Evolutionary conservation across 371 early-diverging fungal genomes (phyloP).

Genomic region (Capillidium heterosporum): DNA sequence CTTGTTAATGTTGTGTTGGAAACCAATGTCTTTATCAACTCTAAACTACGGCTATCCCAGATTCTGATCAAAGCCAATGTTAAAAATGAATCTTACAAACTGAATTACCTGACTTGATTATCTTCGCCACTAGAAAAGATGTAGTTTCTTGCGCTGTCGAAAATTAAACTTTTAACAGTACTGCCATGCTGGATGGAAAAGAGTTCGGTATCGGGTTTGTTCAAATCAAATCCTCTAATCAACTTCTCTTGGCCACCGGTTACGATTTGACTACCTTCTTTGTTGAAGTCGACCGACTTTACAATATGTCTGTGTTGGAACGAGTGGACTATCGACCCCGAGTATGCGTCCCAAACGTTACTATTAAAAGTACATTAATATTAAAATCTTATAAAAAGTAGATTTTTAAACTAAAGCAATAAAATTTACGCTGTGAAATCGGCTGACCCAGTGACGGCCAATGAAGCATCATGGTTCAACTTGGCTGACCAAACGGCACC

Average conservation of each 20-base stretch:
- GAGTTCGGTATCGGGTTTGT: slow-evolving; percentile 33
- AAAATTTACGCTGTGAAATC: slow-evolving; percentile 68
- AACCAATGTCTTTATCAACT: slow-evolving; percentile 32
- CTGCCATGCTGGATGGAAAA: slow-evolving; percentile 33
- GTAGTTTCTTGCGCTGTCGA: slow-evolving; percentile 38
- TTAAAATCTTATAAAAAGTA: not conserved
- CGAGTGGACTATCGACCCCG: slow-evolving; percentile 44
- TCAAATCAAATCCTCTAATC: slow-evolving; percentile 59
- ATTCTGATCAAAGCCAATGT: slow-evolving; percentile 16
- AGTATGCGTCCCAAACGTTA: slow-evolving; percentile 68
- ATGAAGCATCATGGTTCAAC: slow-evolving; percentile 43
- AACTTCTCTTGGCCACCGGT: slow-evolving; percentile 68
- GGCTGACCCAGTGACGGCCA: slow-evolving; percentile 75
- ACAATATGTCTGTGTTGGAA: slow-evolving; percentile 63
- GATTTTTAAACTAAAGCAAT: too few species aligned
- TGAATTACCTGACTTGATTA: slow-evolving; percentile 21
- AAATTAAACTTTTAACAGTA: slow-evolving; percentile 46
- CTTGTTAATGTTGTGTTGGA: slow-evolving; percentile 38
- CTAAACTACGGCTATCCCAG: slow-evolving; percentile 51
- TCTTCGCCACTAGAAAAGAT: slow-evolving; percentile 44
- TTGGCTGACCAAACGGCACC: slow-evolving; percentile 83
- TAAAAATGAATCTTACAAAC: slow-evolving; percentile 8
- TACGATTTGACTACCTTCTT: slow-evolving; percentile 41
- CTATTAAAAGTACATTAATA: slow-evolving; percentile 9
- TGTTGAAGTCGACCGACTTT: slow-evolving; percentile 55